Evolutionary conservation across 1,139 yeast species (phyloP).

Genomic region (Lodderomyces metapsilosis): DNA sequence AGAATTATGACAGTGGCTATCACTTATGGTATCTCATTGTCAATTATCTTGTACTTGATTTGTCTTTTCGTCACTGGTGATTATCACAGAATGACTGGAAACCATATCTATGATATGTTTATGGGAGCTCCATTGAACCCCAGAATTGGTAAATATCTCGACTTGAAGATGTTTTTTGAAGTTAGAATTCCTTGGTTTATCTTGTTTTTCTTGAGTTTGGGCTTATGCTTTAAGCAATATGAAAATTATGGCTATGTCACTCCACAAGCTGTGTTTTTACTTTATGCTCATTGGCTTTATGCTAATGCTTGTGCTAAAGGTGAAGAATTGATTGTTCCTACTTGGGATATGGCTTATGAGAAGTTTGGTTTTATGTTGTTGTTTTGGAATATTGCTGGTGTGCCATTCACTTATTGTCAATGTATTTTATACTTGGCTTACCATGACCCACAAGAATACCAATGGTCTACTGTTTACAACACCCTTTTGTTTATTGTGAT

Average conservation of each 20-base stretch:
- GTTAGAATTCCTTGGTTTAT: conserved; percentile 97
- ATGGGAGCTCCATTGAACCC: conserved; percentile 99
- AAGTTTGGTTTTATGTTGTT: conserved; percentile 97
- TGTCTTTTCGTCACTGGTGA: conserved; percentile 67
- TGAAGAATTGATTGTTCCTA: conserved; percentile 93
- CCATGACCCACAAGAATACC: conserved; percentile 81
- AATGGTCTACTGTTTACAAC: conserved; percentile 64
- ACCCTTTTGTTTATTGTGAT: conserved; percentile 54
- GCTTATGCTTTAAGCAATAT: conserved; percentile 73
- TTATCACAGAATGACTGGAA: conserved; percentile 89
- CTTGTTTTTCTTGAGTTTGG: conserved; percentile 72
- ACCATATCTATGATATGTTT: conserved; percentile 83
- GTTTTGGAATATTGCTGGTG: conserved; percentile 99
- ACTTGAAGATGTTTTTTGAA: conserved; percentile 94
- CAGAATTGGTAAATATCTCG: conserved; percentile 80
- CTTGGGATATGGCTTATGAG: conserved; percentile 99
- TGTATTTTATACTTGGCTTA: conserved; percentile 79
- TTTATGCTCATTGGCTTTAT: conserved; percentile 88
- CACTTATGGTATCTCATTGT: conserved; percentile 65
- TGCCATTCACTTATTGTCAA: conserved; percentile 96
- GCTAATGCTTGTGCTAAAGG: conserved; percentile 98
- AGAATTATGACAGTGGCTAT: conserved; percentile 92
- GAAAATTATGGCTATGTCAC: conserved; percentile 78
- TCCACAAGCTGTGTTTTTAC: conserved; percentile 70
- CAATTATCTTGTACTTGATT: conserved; percentile 61